phyloP scores from a whole-genome alignment of 129 eudicot genomes.

The Helichrysum umbraculigerum region DNA sequence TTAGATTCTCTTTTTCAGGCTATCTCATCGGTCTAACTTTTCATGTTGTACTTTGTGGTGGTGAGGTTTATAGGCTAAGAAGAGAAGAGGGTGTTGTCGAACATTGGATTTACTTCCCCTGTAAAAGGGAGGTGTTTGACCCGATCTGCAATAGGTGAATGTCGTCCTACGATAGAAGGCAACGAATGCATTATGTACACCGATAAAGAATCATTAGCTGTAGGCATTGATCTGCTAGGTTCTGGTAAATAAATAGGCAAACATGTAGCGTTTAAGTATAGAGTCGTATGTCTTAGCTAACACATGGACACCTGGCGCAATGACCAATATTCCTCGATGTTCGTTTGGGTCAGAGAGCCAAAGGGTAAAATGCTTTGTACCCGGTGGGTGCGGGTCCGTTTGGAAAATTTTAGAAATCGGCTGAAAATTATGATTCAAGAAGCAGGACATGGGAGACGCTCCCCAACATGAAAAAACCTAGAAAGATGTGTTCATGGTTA shows the following conservation, averaged over 20 bases:
- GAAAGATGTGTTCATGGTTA: constrained; percentile 81
- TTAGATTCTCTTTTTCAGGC: not conserved
- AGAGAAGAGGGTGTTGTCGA: constrained; percentile 55
- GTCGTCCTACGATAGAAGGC: constrained; percentile 59
- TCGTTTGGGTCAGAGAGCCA: constrained; percentile 73
- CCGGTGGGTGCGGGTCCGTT: constrained; percentile 70
- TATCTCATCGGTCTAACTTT: constrained; percentile 58
- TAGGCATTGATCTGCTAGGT: constrained; percentile 77
- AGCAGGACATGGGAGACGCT: constrained; percentile 61
- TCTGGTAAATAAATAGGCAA: constrained; percentile 64
- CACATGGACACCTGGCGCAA: constrained; percentile 61
- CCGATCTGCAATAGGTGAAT: constrained; percentile 64
- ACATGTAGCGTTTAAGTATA: constrained; percentile 63
- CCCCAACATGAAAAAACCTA: constrained; percentile 64
- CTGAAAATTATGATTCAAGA: constrained; percentile 36
- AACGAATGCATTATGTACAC: constrained; percentile 70
- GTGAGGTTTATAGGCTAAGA: constrained; percentile 58
- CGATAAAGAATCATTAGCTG: constrained; percentile 86
- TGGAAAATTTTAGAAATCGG: constrained; percentile 57
- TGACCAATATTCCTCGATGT: constrained; percentile 61
- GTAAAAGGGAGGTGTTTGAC: constrained; percentile 85
- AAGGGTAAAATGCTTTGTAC: constrained; percentile 55
- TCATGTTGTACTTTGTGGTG: constrained; percentile 45
- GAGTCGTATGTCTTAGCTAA: constrained; percentile 48
- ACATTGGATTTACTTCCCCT: constrained; percentile 73